Conservation (phyloP, 345 rosid species). For the Lepidium sativum region DNA sequence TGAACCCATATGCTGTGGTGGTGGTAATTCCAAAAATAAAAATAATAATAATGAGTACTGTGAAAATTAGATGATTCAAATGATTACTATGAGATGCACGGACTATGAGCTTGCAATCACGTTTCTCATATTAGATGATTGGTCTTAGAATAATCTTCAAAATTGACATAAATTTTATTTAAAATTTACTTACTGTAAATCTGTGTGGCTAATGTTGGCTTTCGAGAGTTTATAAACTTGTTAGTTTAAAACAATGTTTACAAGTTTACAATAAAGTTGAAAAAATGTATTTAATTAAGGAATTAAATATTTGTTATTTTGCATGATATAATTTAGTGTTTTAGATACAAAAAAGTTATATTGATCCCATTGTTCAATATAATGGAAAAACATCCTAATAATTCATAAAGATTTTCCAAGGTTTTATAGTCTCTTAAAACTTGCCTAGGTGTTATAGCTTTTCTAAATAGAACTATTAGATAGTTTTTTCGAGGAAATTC, state of each 20-base stretch:
- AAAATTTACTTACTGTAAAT: background rate
- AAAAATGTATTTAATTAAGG: background rate
- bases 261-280: background rate
- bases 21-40: background rate
- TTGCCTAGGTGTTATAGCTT: too few species aligned
- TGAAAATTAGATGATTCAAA: background rate
- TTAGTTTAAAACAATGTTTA: background rate
- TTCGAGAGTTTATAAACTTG: background rate
- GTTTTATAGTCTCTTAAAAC: too few species aligned
- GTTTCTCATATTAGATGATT: slow-evolving; percentile 2
- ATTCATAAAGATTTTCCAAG: too few species aligned
- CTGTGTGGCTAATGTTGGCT: background rate
- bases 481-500: too few species aligned
- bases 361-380: too few species aligned
- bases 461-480: background rate
- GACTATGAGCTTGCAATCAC: slow-evolving; percentile 27
- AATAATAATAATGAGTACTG: background rate
- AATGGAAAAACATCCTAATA: too few species aligned
- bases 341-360: too few species aligned
- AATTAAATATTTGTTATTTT: too few species aligned
- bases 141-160: background rate
- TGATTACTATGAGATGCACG: slow-evolving; percentile 1
- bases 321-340: too few species aligned
- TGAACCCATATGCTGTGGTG: background rate
- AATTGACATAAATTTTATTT: background rate